Base-by-base conservation (phyloP, 805 yeast genomes). In the Pichia phayaonensis region DNA sequence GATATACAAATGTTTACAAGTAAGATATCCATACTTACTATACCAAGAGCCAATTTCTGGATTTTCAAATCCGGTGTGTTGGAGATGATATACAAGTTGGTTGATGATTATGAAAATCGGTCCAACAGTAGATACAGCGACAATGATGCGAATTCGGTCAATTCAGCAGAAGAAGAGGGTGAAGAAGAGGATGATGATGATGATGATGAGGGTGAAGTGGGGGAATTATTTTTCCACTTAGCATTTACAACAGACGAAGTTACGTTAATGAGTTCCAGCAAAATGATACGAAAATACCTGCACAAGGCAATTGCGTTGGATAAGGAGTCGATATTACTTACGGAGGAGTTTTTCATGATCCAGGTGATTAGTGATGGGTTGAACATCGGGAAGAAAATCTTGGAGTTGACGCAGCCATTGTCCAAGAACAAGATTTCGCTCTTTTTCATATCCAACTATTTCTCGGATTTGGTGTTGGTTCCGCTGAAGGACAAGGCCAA, bases 191-290 rank as follows among this genome's bases (percentile, higher is more conserved):
- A 39, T 20, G 43, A 31, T 15, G 6, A 45, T 6, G 61, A 58
- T 22, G 57, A 58, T 18, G 64, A 64, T 2, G 74, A 69, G 27
- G 77, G 71, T 47, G 72, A 29, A 13, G 34, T 13, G 13, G 34
- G 34, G 13, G 34, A 73, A 31, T 59, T 61, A 46, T 81, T 83
- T 60, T 76, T 80, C 58, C 85, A 80, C 59, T 69, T 83, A 36
- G 83, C 85, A 2, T 76, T 78, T 57, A 79, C 85, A 0, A 83
- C 84, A 0, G 62, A 68, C n/a, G 87, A 82, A 58, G 76, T 83
- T 54, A 80, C 86, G 0, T 65, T 83, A 8, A 81, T 83, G 55
- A 77, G 81, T 53, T 68, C 80, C 1, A 61, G 68, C 2, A 55
- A 56, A 8, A 53, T 72, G n/a, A 70, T 77, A 49, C 56, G 64